Evolutionary conservation across 2,329 filamentous ascomycete species (phyloP).

Genomic region (Calonectria multiphialidica): DNA sequence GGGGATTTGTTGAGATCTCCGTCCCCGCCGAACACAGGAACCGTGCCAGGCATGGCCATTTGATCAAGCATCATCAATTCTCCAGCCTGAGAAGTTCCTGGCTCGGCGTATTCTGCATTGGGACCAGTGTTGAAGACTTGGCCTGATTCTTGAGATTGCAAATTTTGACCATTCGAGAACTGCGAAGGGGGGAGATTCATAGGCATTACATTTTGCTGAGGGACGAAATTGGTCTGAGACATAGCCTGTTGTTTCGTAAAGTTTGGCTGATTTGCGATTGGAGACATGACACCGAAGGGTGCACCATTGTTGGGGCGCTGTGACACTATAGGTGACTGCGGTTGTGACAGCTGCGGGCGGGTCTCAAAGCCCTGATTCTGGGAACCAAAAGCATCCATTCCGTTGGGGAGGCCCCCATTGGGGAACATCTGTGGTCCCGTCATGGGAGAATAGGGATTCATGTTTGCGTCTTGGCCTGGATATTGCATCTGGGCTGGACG

Average conservation of each 20-base stretch:
- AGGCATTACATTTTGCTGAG: conserved; percentile 71
- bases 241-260: conserved; percentile 62
- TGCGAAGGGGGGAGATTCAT: conserved; percentile 74
- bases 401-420: conserved; percentile 41
- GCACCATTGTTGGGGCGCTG: conserved; percentile 60
- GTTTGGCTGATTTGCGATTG: conserved; percentile 62
- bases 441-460: conserved; percentile 61
- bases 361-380: conserved; percentile 53
- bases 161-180: conserved; percentile 53
- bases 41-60: conserved; percentile 74
- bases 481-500: conserved; percentile 57
- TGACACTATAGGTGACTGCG: conserved; percentile 54
- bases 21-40: conserved; percentile 90
- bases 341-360: conserved; percentile 40
- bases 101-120: conserved; percentile 59
- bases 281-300: conserved; percentile 65
- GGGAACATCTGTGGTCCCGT: conserved; percentile 52
- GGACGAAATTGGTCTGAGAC: conserved; percentile 65
- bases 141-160: conserved; percentile 46
- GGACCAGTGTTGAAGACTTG: conserved; percentile 53
- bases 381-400: conserved; percentile 57
- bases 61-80: conserved; percentile 73
- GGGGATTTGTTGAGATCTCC: conserved; percentile 85
- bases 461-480: conserved; percentile 58
- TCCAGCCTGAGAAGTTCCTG: conserved; percentile 56